Evolutionary conservation across 225 moss, liverwort and hornwort species (phyloP).

Genomic region (Marchantia polymorpha): DNA sequence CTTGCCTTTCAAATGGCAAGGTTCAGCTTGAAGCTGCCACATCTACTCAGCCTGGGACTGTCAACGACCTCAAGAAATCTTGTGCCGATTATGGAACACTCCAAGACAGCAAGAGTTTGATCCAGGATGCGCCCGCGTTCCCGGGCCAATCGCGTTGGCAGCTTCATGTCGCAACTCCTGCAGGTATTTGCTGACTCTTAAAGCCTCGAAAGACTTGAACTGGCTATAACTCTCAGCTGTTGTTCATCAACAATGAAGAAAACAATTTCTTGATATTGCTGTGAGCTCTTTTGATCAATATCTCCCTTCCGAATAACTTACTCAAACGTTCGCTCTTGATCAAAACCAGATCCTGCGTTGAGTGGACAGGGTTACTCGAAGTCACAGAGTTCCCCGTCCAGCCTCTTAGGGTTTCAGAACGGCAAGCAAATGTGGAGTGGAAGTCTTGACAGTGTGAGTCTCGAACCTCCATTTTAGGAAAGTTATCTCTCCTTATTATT

Average conservation of each 20-base stretch:
- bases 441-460: background rate
- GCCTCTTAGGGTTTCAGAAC: background rate
- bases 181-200: background rate
- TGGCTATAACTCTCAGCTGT: background rate
- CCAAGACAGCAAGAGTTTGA: background rate
- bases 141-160: background rate
- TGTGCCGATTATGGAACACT: background rate
- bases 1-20: slow-evolving; percentile 3
- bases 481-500: background rate
- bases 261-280: background rate
- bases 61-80: background rate
- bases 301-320: background rate
- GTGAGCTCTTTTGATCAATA: background rate
- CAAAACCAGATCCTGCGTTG: background rate
- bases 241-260: background rate
- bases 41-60: background rate
- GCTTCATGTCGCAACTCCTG: background rate
- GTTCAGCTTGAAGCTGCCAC: background rate
- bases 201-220: background rate
- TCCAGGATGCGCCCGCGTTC: background rate
- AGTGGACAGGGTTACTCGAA: background rate
- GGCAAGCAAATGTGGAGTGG: background rate
- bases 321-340: background rate
- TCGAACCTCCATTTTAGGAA: background rate
- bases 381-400: background rate